Conservation (phyloP, 345 rosid species). For the Eucalyptus polyanthemos region DNA sequence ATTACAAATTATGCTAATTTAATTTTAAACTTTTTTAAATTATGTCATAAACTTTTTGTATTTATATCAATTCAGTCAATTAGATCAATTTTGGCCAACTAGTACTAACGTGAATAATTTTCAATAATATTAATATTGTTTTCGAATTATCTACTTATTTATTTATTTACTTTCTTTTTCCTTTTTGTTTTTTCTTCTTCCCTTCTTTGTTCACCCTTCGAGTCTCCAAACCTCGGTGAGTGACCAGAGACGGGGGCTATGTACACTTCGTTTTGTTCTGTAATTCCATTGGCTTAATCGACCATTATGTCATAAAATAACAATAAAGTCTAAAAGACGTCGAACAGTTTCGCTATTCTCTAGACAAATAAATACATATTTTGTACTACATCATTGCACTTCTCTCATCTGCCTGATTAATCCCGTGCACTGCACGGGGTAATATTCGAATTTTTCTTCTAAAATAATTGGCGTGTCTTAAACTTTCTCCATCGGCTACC, state of each 20-base stretch:
- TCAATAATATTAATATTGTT: too few relatives aligned
- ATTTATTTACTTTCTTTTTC: too few relatives aligned
- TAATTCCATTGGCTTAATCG: neutral
- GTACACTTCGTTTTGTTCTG: neutral
- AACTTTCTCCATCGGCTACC: neutral
- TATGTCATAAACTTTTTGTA: fast-evolving
- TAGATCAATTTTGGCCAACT: fast-evolving
- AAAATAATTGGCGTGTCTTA: too few relatives aligned
- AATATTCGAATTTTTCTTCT: too few relatives aligned
- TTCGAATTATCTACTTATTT: too few relatives aligned
- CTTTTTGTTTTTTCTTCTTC: neutral
- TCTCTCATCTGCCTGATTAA: too few relatives aligned
- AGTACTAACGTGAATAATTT: too few relatives aligned
- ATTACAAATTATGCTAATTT: too few relatives aligned
- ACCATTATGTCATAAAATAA: neutral
- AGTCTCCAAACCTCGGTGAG: neutral
- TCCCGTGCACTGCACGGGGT: too few relatives aligned
- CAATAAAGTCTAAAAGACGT: neutral
- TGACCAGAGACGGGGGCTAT: neutral
- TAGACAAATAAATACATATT: too few relatives aligned
- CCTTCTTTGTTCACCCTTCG: neutral
- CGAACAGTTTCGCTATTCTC: neutral
- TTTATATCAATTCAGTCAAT: fast-evolving
- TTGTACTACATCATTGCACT: neutral
- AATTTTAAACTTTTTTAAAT: too few relatives aligned